These are phyloP conservation scores for Pholiota conissans DNA, from an alignment of 768 basidiomycete species.

Conservation along the genomic window DNA sequence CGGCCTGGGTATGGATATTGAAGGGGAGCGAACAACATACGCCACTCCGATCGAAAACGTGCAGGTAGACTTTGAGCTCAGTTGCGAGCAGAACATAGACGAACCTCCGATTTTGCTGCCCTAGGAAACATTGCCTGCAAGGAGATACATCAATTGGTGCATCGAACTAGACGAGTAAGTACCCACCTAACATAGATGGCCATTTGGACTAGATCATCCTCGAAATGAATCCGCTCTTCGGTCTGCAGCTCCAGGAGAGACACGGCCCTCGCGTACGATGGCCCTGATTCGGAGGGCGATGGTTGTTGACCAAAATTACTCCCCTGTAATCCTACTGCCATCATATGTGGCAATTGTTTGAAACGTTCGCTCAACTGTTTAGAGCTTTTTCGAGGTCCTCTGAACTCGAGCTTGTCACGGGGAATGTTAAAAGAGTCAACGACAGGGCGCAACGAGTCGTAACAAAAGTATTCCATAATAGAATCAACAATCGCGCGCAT, in stretches of 20 bases:
- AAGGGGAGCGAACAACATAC: constrained; percentile 6
- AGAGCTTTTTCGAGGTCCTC: not conserved
- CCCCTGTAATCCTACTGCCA: not conserved
- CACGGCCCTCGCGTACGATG: not conserved
- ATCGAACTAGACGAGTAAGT: not conserved
- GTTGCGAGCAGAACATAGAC: constrained; percentile 19
- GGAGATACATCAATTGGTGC: too few relatives aligned
- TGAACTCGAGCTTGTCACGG: not conserved
- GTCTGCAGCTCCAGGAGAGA: constrained; percentile 13
- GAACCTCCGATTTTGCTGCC: constrained; percentile 21
- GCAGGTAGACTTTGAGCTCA: constrained; percentile 3
- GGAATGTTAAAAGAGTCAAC: not conserved
- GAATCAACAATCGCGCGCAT: not conserved
- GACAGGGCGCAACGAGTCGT: not conserved
- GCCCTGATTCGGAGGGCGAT: not conserved
- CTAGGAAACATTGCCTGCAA: constrained; percentile 17
- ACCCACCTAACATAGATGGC: constrained; percentile 15
- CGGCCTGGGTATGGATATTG: constrained; percentile 18
- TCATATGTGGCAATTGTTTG: not conserved
- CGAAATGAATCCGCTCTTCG: not conserved
- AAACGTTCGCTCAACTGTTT: not conserved
- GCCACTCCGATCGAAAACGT: constrained; percentile 23
- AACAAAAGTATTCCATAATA: not conserved
- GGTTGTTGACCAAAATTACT: constrained; percentile 1
- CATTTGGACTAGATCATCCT: constrained; percentile 7